phyloP scores from a whole-genome alignment of 2,329 filamentous ascomycete genomes.

The Alternaria postmessia region DNA sequence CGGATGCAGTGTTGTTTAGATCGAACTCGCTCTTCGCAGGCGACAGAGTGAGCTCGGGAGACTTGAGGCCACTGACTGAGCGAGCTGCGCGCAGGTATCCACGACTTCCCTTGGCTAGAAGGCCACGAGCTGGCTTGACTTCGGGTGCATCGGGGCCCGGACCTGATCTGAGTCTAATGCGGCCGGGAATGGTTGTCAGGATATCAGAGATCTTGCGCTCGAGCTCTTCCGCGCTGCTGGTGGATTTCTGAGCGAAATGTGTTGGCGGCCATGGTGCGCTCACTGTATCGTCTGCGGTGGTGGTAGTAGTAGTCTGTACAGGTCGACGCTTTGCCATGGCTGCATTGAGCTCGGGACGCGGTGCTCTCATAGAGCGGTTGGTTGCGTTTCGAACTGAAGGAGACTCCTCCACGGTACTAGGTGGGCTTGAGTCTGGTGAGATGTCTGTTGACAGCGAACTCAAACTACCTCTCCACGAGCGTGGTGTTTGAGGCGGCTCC shows the following conservation, averaged over 20 bases:
- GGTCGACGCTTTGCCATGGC: constrained; percentile 53
- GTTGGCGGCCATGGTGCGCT: constrained; percentile 48
- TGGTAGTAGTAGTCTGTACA: constrained; percentile 35
- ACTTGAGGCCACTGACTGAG: constrained; percentile 44
- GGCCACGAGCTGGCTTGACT: constrained; percentile 37
- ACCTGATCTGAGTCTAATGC: constrained; percentile 72
- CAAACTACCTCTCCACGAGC: constrained; percentile 40
- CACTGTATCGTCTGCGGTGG: constrained; percentile 40
- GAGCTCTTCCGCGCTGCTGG: constrained; percentile 65
- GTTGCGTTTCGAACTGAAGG: constrained; percentile 45
- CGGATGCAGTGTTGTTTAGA: constrained; percentile 31
- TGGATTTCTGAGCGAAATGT: constrained; percentile 40
- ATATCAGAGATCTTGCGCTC: constrained; percentile 83
- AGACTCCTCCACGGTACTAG: constrained; percentile 44
- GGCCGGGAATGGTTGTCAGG: constrained; percentile 77
- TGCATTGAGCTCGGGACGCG: constrained; percentile 54
- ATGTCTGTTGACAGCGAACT: constrained; percentile 42
- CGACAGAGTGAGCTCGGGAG: constrained; percentile 49
- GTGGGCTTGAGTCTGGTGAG: constrained; percentile 45
- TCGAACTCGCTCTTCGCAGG: constrained; percentile 48
- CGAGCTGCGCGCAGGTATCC: constrained; percentile 44
- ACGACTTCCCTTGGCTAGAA: constrained; percentile 40
- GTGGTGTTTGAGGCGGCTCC: constrained; percentile 42
- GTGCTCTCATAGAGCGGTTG: constrained; percentile 36
- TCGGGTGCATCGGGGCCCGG: constrained; percentile 42